Evolutionary conservation across 208 protist species (phyloP).

Genomic region (Trypanosoma lewisi): DNA sequence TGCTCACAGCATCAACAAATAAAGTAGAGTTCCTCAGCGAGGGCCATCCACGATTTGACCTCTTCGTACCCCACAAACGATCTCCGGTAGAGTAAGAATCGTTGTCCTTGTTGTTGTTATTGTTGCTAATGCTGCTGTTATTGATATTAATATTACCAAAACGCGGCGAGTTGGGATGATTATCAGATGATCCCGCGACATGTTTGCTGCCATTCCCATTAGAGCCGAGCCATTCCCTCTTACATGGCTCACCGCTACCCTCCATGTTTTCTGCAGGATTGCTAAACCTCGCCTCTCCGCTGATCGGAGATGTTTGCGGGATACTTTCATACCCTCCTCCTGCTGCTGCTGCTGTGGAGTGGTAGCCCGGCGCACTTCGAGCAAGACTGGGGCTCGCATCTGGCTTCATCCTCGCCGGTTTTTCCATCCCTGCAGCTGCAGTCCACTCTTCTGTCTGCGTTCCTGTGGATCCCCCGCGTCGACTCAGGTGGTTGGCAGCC

Average conservation of each 20-base stretch:
- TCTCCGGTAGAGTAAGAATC: no score
- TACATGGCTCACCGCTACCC: neutral
- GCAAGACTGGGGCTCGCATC: conserved; percentile 7
- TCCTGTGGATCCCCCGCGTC: conserved; percentile 20
- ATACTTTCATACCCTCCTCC: neutral
- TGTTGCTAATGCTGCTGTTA: conserved; percentile 3
- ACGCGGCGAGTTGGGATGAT: neutral
- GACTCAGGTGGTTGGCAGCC: conserved; percentile 20
- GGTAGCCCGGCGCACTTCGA: neutral
- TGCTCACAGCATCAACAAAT: neutral
- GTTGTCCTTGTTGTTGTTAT: no score
- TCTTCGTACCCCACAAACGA: conserved; percentile 1
- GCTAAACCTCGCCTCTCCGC: neutral
- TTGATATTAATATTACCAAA: neutral
- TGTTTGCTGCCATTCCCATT: neutral
- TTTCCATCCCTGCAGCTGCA: neutral
- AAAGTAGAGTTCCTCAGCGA: conserved; percentile 1
- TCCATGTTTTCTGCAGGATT: neutral
- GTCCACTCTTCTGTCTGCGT: conserved; percentile 32
- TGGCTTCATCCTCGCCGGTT: neutral
- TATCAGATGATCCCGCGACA: neutral
- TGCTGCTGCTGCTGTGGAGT: neutral
- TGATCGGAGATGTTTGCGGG: neutral
- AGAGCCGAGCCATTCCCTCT: neutral
- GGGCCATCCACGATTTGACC: neutral